Conservation (phyloP, 306 rosid species). For the Elaeagnus macrophylla region DNA sequence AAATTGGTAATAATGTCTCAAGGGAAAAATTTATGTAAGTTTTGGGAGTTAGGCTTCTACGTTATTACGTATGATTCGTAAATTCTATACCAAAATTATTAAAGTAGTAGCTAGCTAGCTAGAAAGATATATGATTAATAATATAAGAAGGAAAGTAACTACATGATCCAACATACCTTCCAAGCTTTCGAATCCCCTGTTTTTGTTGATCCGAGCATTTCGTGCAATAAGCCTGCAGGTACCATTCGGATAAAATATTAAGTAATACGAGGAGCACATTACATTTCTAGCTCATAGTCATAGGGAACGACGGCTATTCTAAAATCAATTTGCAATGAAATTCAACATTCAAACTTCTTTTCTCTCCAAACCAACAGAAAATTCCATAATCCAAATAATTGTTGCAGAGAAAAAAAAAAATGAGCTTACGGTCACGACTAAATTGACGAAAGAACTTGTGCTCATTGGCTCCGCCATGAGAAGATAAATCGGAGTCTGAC, state of each 20-base stretch:
- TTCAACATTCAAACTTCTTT: background rate
- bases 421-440: conserved; percentile 71
- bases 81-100: no score
- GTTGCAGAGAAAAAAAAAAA: conserved; percentile 1
- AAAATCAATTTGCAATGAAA: background rate
- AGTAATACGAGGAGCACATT: background rate
- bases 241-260: conserved; percentile 8
- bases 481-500: conserved; percentile 65
- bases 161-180: conserved; percentile 51
- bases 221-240: conserved; percentile 50
- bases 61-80: no score
- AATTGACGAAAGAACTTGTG: conserved; percentile 58
- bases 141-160: background rate
- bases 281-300: background rate
- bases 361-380: conserved; percentile 18
- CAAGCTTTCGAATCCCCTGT: conserved; percentile 72
- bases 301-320: background rate
- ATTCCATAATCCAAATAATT: background rate
- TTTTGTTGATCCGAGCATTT: conserved; percentile 84
- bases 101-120: no score
- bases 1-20: background rate
- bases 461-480: conserved; percentile 41
- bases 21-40: background rate
- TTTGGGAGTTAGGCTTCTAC: no score
- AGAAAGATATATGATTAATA: no score